Evolutionary conservation across 78 protist species (phyloP).

Genomic region (slime mould (Dictyostelium discoideum)): dicty_2.7 NC_007091.3:2566001-2566500

Average conservation of each 20-base stretch:
- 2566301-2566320: conserved; percentile 41
- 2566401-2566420: conserved; percentile 22
- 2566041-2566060: conserved; percentile 56
- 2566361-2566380: conserved; percentile 73
- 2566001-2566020: conserved; percentile 78
- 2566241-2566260: conserved; percentile 30
- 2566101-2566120: conserved; percentile 37
- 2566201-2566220: conserved; percentile 9
- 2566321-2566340: conserved; percentile 55
- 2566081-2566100: conserved; percentile 47
- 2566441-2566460: background rate
- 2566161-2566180: background rate
- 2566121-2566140: conserved; percentile 3
- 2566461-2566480: background rate
- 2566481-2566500: conserved; percentile 20
- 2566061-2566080: conserved; percentile 35
- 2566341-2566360: conserved; percentile 79
- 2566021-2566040: conserved; percentile 12
- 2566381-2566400: conserved; percentile 27
- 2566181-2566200: conserved; percentile 21
- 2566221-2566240: conserved; percentile 36
- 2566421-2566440: conserved; percentile 2
- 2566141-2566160: background rate
- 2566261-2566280: conserved; percentile 43
- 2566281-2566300: conserved; percentile 31